These are phyloP conservation scores for Gossypium schwendimanii DNA, from an alignment of 441 rosid species.

Conservation along the genomic window DNA sequence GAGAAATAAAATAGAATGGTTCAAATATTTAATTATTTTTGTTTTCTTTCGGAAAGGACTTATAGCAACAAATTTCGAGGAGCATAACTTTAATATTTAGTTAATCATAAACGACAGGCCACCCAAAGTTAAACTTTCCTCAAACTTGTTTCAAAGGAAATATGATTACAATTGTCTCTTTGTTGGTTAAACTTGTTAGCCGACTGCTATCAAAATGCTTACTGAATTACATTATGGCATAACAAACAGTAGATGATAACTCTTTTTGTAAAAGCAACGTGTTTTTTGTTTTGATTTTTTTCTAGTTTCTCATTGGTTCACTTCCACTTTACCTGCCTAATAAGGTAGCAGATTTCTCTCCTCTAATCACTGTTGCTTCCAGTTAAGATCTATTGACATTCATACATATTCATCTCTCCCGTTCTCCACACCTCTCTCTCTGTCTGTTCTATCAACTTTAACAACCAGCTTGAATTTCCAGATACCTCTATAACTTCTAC, in stretches of 20 bases:
- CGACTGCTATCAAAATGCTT: neutral
- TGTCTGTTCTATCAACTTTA: neutral
- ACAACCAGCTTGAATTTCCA: neutral
- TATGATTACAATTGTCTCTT: neutral
- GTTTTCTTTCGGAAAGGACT: neutral
- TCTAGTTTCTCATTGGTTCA: neutral
- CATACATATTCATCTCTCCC: neutral
- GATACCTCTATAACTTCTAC: neutral
- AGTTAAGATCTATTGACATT: neutral
- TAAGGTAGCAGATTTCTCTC: neutral
- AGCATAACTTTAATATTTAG: neutral
- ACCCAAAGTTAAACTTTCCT: neutral
- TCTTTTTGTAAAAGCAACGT: neutral
- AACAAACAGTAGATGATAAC: neutral
- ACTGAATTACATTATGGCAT: neutral
- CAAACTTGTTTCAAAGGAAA: neutral
- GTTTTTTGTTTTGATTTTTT: no score
- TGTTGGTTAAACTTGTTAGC: neutral
- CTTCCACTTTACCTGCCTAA: neutral
- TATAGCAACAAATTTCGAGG: neutral
- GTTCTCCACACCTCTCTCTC: neutral
- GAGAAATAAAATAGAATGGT: neutral
- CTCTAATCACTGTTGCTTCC: neutral
- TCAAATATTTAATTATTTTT: neutral
- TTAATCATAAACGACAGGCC: neutral